These are phyloP conservation scores for Cytidiella melzeri DNA, from an alignment of 768 basidiomycete species.

Conservation along the genomic window DNA sequence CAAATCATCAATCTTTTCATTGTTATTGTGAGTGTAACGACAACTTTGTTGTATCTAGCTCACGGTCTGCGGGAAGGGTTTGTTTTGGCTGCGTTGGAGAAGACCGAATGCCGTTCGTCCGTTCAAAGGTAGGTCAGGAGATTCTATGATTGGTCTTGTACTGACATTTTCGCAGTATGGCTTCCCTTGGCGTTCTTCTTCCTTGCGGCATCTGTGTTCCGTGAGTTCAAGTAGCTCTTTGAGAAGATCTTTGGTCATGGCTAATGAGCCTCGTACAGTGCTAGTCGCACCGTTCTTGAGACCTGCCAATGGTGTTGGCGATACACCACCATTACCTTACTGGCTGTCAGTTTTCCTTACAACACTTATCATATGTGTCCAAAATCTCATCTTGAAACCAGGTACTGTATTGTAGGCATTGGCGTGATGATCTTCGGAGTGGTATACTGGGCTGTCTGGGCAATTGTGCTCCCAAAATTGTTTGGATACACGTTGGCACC, in stretches of 20 bases:
- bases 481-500: conserved; percentile 44
- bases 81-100: conserved; percentile 51
- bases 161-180: too few relatives aligned
- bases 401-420: conserved; percentile 51
- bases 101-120: conserved; percentile 42
- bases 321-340: conserved; percentile 56
- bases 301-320: conserved; percentile 48
- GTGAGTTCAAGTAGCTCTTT: conserved; percentile 28
- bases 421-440: conserved; percentile 40
- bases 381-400: conserved; percentile 18
- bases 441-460: conserved; percentile 51
- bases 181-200: conserved; percentile 50
- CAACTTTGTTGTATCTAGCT: neutral
- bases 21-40: conserved; percentile 35
- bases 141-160: neutral
- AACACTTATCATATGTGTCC: neutral
- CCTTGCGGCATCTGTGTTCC: conserved; percentile 43
- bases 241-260: conserved; percentile 12
- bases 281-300: conserved; percentile 49
- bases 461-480: conserved; percentile 40
- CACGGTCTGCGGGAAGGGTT: conserved; percentile 25
- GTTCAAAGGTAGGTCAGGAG: conserved; percentile 38
- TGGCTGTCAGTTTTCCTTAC: conserved; percentile 33
- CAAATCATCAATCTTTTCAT: conserved; percentile 56
- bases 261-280: too few relatives aligned